A percentile compares a stretch with the other conserved stretches of the same genome.
phyloP scores from a whole-genome alignment of 169 alveolate species.

The Eimeria sp. region DNA sequence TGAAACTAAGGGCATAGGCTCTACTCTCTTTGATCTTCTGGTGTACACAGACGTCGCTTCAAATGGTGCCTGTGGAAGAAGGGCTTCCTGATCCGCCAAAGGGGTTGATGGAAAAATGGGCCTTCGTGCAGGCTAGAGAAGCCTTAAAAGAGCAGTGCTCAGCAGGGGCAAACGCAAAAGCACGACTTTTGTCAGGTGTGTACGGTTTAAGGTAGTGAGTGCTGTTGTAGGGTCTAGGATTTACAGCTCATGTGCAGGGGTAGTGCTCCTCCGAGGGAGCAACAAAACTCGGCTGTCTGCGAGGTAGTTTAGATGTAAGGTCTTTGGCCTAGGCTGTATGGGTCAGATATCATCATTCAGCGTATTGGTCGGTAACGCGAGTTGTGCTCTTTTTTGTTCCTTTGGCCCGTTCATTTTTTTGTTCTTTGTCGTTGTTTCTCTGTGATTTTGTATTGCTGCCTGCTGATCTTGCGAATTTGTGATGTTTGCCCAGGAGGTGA shows the following conservation, averaged over 20 bases:
- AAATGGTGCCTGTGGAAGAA: conserved; percentile 32
- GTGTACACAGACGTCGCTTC: conserved; percentile 22
- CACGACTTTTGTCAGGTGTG: conserved; percentile 29
- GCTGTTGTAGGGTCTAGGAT: not conserved
- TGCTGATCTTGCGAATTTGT: not conserved
- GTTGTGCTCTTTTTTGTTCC: not conserved
- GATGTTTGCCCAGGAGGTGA: not conserved
- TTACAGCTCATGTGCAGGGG: not conserved
- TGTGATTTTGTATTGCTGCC: not conserved
- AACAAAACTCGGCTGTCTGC: not conserved
- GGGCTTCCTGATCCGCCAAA: conserved; percentile 31
- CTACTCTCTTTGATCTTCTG: not conserved
- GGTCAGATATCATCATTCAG: not conserved
- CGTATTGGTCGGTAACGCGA: not conserved
- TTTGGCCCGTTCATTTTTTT: no score
- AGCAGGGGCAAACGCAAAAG: not conserved
- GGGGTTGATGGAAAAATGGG: not conserved
- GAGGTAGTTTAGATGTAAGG: not conserved
- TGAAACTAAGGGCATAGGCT: not conserved
- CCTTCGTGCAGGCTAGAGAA: conserved; percentile 28
- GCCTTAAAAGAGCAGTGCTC: conserved; percentile 23
- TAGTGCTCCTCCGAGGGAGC: not conserved
- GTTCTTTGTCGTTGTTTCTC: not conserved
- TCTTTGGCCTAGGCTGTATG: not conserved
- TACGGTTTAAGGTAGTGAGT: not conserved